Conservation (phyloP, 2,329 filamentous ascomycete species). For the Aspergillus proliferans region DNA sequence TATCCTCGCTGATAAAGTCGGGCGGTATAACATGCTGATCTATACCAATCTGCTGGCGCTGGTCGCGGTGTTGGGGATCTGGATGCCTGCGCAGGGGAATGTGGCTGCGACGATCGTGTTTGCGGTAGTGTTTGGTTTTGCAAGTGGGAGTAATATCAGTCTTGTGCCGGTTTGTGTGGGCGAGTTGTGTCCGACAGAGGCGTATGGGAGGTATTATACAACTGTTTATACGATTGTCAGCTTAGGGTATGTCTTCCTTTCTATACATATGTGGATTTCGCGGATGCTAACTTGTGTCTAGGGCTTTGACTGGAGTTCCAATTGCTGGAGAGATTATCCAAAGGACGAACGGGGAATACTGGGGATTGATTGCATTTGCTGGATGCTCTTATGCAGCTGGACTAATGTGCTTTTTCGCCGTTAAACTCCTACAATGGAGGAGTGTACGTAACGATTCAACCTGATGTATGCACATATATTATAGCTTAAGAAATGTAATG, state of each 20-base stretch:
- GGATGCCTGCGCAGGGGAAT: constrained; percentile 20
- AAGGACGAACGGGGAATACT: constrained; percentile 20
- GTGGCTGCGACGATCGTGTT: constrained; percentile 15
- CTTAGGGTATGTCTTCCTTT: constrained; percentile 11
- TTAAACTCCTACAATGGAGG: constrained; percentile 1
- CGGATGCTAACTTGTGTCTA: not conserved
- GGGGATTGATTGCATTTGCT: constrained; percentile 20
- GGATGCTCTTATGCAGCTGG: constrained; percentile 16
- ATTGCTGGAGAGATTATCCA: constrained; percentile 25
- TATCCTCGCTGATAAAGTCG: constrained; percentile 17
- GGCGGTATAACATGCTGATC: constrained; percentile 24
- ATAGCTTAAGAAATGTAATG: not conserved
- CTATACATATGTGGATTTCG: not conserved
- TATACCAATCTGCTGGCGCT: constrained; percentile 20
- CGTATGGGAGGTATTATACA: constrained; percentile 37
- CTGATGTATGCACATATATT: not conserved
- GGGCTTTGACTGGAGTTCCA: constrained; percentile 21
- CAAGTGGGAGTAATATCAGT: constrained; percentile 32
- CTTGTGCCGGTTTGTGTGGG: constrained; percentile 41
- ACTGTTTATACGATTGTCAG: constrained; percentile 29
- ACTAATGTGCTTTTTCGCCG: constrained; percentile 12
- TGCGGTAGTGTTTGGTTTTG: constrained; percentile 29
- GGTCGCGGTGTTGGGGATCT: constrained; percentile 19
- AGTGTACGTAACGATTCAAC: not conserved
- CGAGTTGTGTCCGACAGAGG: constrained; percentile 38